phyloP scores from a whole-genome alignment of 129 eudicot species.

The Tagetes erecta region DNA sequence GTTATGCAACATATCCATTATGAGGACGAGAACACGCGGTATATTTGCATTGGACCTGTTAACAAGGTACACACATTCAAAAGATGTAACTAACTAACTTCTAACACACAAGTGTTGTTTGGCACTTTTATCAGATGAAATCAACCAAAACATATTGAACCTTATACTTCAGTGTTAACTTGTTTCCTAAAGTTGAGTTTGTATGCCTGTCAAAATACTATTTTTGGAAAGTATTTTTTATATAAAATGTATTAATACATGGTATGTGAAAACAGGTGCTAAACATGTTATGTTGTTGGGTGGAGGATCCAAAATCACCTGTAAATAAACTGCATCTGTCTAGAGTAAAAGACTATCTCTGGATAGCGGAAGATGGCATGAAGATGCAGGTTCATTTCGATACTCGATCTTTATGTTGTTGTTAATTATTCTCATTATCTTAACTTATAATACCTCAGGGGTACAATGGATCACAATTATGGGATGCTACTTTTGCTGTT shows the following conservation, averaged over 20 bases:
- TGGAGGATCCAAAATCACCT: constrained; percentile 56
- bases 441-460: constrained; percentile 38
- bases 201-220: no score
- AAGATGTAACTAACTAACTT: no score
- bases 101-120: neutral
- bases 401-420: neutral
- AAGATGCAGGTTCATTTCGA: constrained; percentile 62
- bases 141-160: no score
- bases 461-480: constrained; percentile 62
- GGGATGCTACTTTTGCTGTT: constrained; percentile 65
- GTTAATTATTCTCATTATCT: neutral
- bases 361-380: constrained; percentile 90
- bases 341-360: constrained; percentile 61
- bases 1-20: constrained; percentile 70
- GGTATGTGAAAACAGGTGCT: constrained; percentile 44
- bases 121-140: no score
- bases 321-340: constrained; percentile 51
- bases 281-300: constrained; percentile 74
- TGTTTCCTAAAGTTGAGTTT: no score
- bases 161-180: no score
- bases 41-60: constrained; percentile 73
- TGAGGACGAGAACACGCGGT: constrained; percentile 66
- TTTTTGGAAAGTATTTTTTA: no score
- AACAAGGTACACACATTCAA: constrained; percentile 49
- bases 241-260: neutral